Evolutionary conservation across 257 asterid genomes (phyloP).

Genomic region (Nicotiana knightiana): DNA sequence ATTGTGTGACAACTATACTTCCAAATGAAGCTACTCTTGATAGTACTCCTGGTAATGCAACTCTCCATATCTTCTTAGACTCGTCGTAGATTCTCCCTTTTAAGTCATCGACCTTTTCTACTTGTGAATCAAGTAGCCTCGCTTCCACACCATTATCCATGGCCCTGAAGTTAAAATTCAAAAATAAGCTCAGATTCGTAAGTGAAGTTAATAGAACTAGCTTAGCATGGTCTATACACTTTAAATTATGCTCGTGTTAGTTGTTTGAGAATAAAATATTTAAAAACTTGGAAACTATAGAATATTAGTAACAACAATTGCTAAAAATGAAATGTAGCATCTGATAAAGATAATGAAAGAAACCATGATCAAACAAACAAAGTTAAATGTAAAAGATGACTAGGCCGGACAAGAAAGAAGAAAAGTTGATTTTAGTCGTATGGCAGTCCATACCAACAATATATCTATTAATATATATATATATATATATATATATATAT

Average conservation of each 20-base stretch:
- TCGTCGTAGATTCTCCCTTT: conserved; percentile 45
- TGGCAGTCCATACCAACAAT: not conserved
- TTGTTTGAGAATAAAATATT: not conserved
- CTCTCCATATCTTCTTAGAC: conserved; percentile 80
- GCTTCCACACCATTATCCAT: conserved; percentile 43
- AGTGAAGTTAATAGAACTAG: not conserved
- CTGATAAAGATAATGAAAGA: not conserved
- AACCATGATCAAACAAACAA: not conserved
- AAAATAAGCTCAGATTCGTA: not conserved
- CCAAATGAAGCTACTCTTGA: conserved; percentile 70
- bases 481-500: no score
- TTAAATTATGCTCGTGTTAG: not conserved
- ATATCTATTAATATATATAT: not conserved
- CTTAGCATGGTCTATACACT: no score
- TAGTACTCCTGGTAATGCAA: conserved; percentile 72
- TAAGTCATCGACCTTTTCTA: conserved; percentile 35
- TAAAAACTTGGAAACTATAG: not conserved
- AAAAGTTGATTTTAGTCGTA: not conserved
- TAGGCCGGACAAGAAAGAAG: not conserved
- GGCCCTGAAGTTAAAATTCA: conserved; percentile 19
- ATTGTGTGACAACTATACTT: conserved; percentile 57
- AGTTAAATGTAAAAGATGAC: not conserved
- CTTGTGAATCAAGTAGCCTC: conserved; percentile 39
- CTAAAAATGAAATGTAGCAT: not conserved
- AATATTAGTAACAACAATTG: not conserved